Percentiles rank a stretch among this genome's conserved stretches.
phyloP scores from a whole-genome alignment of 805 yeast species.

The Saturnispora gosingensis region DNA sequence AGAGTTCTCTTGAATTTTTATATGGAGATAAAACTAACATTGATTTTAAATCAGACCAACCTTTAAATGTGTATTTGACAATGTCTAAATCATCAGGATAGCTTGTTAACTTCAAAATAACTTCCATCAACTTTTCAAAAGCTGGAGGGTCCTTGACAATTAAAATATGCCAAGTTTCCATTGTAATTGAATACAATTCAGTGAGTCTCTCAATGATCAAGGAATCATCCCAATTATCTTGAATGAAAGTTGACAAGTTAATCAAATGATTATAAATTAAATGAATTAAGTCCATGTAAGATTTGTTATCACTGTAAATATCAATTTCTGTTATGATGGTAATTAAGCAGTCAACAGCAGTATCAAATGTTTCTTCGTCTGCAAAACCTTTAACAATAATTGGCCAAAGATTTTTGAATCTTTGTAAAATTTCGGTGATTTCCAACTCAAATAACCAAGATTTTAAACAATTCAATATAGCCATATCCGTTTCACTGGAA shows the following conservation, averaged over 20 bases:
- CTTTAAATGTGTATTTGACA: constrained; percentile 82
- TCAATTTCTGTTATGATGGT: constrained; percentile 74
- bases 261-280: constrained; percentile 50
- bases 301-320: constrained; percentile 61
- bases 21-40: constrained; percentile 53
- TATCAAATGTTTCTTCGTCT: constrained; percentile 63
- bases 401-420: constrained; percentile 49
- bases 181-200: constrained; percentile 80
- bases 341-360: constrained; percentile 78
- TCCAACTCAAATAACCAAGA: constrained; percentile 91
- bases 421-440: constrained; percentile 53
- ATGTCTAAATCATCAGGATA: constrained; percentile 80
- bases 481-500: constrained; percentile 27
- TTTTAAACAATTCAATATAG: constrained; percentile 65
- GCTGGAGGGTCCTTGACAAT: constrained; percentile 63
- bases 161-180: constrained; percentile 89
- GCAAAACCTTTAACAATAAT: constrained; percentile 56
- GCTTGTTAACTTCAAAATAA: constrained; percentile 60
- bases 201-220: constrained; percentile 64
- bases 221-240: constrained; percentile 44
- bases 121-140: constrained; percentile 65
- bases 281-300: constrained; percentile 27
- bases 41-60: constrained; percentile 81
- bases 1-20: constrained; percentile 39
- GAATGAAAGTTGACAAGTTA: constrained; percentile 44